Evolutionary conservation across 441 rosid genomes (phyloP).

Genomic region (California macrophylla): DNA sequence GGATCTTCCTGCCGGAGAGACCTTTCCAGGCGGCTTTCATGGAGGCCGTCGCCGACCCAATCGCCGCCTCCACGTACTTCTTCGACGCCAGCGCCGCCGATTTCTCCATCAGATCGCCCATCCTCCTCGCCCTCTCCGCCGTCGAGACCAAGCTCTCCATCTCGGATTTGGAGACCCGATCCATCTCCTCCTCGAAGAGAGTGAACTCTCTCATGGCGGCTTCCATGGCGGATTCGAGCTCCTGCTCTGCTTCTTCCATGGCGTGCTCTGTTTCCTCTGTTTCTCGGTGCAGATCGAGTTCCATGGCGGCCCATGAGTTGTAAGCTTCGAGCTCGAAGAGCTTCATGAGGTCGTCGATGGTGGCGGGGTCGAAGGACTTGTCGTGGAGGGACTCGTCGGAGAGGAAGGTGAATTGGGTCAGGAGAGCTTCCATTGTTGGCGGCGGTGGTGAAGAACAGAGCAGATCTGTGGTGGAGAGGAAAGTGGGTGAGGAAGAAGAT

Average conservation of each 20-base stretch:
- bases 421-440: slow-evolving; percentile 56
- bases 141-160: slow-evolving; percentile 27
- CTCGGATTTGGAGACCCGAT: slow-evolving; percentile 36
- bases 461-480: not conserved
- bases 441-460: not conserved
- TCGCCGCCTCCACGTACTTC: slow-evolving; percentile 59
- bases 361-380: slow-evolving; percentile 62
- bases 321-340: slow-evolving; percentile 79
- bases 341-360: slow-evolving; percentile 64
- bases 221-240: slow-evolving; percentile 68
- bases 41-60: slow-evolving; percentile 66
- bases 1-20: slow-evolving; percentile 48
- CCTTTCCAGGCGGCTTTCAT: slow-evolving; percentile 68
- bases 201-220: slow-evolving; percentile 65
- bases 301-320: slow-evolving; percentile 72
- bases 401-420: slow-evolving; percentile 62
- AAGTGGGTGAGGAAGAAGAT: not conserved
- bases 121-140: slow-evolving; percentile 45
- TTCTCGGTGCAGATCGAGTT: slow-evolving; percentile 35
- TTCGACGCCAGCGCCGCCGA: slow-evolving; percentile 54
- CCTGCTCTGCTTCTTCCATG: slow-evolving; percentile 41
- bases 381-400: slow-evolving; percentile 59
- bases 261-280: slow-evolving; percentile 37
- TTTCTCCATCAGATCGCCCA: slow-evolving; percentile 47
- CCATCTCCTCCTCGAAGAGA: slow-evolving; percentile 66